These are phyloP conservation scores for Penicillium olsonii DNA, from an alignment of 2,329 filamentous ascomycete species.

Conservation along the genomic window DNA sequence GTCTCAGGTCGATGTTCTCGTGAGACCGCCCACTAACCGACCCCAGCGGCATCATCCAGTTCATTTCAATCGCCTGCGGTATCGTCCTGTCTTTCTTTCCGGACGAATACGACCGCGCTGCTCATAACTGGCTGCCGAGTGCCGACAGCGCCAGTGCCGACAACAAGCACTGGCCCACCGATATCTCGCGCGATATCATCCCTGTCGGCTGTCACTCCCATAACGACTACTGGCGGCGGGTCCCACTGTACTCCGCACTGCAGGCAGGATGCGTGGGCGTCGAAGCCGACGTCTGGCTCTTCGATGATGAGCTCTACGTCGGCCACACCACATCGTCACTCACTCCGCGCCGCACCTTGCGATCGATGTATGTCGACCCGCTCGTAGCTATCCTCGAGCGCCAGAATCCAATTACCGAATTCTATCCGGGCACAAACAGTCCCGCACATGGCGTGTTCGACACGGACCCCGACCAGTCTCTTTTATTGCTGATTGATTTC, in stretches of 20 bases:
- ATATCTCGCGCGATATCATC: constrained; percentile 52
- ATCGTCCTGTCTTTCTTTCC: constrained; percentile 45
- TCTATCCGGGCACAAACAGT: constrained; percentile 31
- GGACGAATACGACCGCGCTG: constrained; percentile 41
- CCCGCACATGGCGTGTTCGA: constrained; percentile 54
- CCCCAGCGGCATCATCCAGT: constrained; percentile 43
- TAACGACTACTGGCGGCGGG: constrained; percentile 60
- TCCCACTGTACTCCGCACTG: constrained; percentile 58
- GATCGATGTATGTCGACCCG: constrained; percentile 56
- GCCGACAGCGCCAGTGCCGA: constrained; percentile 41
- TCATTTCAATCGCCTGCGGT: constrained; percentile 40
- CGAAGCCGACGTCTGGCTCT: constrained; percentile 61
- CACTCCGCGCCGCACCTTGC: constrained; percentile 50
- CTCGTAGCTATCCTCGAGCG: constrained; percentile 51
- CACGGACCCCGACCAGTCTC: constrained; percentile 48
- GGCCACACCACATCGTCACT: constrained; percentile 55
- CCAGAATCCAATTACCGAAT: constrained; percentile 48
- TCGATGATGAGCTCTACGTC: constrained; percentile 55
- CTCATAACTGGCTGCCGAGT: constrained; percentile 42
- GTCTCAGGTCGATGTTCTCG: constrained; percentile 5
- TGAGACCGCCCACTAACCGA: neutral
- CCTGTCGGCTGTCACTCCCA: constrained; percentile 59
- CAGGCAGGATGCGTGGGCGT: constrained; percentile 57
- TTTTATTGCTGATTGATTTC: constrained; percentile 57
- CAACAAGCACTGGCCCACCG: constrained; percentile 46